These are phyloP conservation scores for Eucalyptus melliodora DNA, from an alignment of 345 rosid species.

Conservation along the genomic window DNA sequence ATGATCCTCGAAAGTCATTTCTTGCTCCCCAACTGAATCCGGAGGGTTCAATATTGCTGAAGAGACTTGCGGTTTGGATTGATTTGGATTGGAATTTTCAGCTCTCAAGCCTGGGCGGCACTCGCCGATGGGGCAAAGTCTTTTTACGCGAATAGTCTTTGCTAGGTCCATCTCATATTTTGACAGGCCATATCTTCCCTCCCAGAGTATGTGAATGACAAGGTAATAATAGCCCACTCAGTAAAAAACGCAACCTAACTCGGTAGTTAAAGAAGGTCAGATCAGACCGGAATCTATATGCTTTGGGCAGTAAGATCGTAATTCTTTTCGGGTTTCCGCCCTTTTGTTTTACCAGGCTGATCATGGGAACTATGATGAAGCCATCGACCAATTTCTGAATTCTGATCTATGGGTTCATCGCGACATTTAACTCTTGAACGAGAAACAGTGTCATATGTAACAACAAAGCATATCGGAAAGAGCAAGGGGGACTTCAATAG, in stretches of 20 bases:
- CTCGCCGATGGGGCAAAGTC: not conserved
- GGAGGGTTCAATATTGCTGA: not conserved
- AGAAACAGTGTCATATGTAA: not conserved
- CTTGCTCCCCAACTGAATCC: not conserved
- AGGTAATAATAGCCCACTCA: not conserved
- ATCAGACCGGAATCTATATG: not conserved
- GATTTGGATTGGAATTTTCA: not conserved
- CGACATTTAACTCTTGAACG: not conserved
- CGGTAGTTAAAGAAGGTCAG: not conserved
- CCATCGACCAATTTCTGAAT: not conserved
- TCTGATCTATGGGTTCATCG: not conserved
- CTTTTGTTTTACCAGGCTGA: not conserved
- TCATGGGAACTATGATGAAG: not conserved
- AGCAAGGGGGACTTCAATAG: not conserved
- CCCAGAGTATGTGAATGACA: not conserved
- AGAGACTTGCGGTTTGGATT: not conserved
- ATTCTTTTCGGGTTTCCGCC: not conserved
- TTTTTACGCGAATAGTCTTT: not conserved
- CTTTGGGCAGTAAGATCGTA: not conserved
- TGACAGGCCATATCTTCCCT: not conserved
- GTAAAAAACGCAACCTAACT: not conserved
- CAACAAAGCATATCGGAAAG: not conserved
- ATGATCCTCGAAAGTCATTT: not conserved
- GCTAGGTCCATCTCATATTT: not conserved
- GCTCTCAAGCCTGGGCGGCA: not conserved